Evolutionary conservation across 1,284 basidiomycete species (phyloP).

Genomic region (Pholiota adiposa): DNA sequence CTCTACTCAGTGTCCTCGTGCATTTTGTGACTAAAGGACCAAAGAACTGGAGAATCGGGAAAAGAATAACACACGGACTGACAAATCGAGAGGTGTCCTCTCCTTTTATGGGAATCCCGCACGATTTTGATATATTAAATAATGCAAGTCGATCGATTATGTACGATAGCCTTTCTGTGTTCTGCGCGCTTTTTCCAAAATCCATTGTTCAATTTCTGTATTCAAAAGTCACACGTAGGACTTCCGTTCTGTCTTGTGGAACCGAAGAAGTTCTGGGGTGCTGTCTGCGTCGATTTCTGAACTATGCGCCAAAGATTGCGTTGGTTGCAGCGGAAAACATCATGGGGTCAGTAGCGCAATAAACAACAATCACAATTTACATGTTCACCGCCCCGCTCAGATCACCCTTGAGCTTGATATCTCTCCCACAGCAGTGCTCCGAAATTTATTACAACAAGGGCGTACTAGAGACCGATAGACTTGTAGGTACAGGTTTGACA

Average conservation of each 20-base stretch:
- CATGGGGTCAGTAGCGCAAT: neutral
- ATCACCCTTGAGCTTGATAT: neutral
- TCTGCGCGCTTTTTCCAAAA: neutral
- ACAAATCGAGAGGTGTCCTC: constrained; percentile 3
- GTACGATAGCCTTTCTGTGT: neutral
- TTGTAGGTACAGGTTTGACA: neutral
- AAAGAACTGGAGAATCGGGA: neutral
- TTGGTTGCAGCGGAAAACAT: neutral
- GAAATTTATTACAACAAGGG: neutral
- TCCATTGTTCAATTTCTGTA: neutral
- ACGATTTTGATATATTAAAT: constrained; percentile 5
- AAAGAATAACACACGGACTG: neutral
- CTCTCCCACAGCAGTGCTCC: neutral
- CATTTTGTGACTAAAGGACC: neutral
- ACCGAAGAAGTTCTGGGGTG: neutral
- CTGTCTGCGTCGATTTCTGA: neutral
- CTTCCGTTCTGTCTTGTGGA: neutral
- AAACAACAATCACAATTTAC: neutral
- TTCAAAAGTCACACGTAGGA: neutral
- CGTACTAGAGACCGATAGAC: neutral
- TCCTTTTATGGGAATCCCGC: constrained; percentile 6
- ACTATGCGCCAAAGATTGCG: neutral
- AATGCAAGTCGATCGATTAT: neutral
- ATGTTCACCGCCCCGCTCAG: neutral
- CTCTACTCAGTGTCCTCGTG: neutral